Percentiles rank a stretch among this genome's conserved stretches.
These are phyloP conservation scores for Chaetomium tenue DNA, from an alignment of 495 filamentous ascomycete species.

Conservation along the genomic window DNA sequence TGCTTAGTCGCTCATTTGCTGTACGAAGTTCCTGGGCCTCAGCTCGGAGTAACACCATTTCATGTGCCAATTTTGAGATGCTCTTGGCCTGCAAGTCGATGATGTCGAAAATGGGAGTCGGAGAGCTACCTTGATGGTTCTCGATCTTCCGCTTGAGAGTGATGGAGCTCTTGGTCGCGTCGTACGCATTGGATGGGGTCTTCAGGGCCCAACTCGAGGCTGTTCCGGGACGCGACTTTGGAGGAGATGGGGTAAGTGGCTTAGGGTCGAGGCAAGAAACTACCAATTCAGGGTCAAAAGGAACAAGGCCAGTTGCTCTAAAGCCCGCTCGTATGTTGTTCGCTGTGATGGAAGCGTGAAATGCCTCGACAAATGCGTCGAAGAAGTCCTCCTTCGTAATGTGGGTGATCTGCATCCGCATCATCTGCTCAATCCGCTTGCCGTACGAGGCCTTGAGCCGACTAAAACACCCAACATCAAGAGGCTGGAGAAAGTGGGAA, in stretches of 20 bases:
- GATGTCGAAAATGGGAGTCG: too few species aligned
- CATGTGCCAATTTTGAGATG: too few species aligned
- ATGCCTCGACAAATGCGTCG: constrained; percentile 1
- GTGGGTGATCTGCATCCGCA: neutral
- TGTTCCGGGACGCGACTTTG: constrained; percentile 1
- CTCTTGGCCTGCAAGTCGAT: too few species aligned
- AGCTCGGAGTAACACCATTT: too few species aligned
- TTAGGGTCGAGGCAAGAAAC: neutral
- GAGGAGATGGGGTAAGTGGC: neutral
- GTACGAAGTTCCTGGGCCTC: too few species aligned
- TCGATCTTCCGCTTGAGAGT: too few species aligned
- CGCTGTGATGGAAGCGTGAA: constrained; percentile 11
- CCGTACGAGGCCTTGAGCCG: constrained; percentile 8
- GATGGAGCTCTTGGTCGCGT: too few species aligned
- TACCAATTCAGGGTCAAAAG: constrained; percentile 2
- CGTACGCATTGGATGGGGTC: too few species aligned
- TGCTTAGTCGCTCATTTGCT: too few species aligned
- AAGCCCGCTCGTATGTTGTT: constrained; percentile 1
- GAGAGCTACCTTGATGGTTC: too few species aligned
- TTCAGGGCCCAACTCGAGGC: too few species aligned
- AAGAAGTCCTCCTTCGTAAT: constrained; percentile 10
- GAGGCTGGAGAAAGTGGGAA: constrained; percentile 1
- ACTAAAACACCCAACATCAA: constrained; percentile 12
- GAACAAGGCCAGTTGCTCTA: constrained; percentile 4
- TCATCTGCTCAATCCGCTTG: constrained; percentile 4